Base-by-base conservation (phyloP, 2,329 filamentous ascomycete genomes). In the Leptosphaerulina australis region DNA sequence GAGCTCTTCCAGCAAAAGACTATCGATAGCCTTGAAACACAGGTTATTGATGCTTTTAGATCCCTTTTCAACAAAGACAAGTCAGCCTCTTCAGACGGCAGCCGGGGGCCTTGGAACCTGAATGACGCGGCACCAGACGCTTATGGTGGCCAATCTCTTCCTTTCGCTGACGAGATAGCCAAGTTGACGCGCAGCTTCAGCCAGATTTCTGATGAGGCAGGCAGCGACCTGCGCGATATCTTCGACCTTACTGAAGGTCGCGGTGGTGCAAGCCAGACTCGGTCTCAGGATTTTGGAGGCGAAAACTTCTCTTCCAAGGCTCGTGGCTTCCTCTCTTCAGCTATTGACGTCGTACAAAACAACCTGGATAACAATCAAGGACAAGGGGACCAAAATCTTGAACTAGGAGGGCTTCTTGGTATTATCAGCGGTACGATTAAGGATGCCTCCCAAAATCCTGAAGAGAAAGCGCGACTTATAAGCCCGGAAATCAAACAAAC, bases 1-100 rank as follows among this genome's bases (percentile, higher is more conserved):
- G 65, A 68, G 33, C 29, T 56, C 22, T 68, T 68, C 38, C 65
- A 68, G 28, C 61, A 68, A 34, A 67, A 67, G 40, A 68, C 65
- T 11, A 68, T 68, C 35, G 65, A 68, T 44, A 67, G 62, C 25
- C 58, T 68, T 5, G 65, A 68, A 30, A 59, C 56, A 29, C 63
- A 67, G 47, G 64, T 68, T 28, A 46, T 68, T 10, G 61, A 68
- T 41, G 65, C 65, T 2, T 68, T 68, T 22, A 60, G 61, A 12
- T 67, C 63, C 4, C 53, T 68, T 0, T 68, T 68, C 50, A 60
- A 58, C 21, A 62, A 59, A 15, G 55, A 67, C 44, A 59, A 46
- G 24, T 33, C 46, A 4, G 31, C 38, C 29, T 61, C 58, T 1
- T 53, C 55, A 12, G 56, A 59, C 21, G 59, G 54, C 22, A 56